These are phyloP conservation scores for Phytophthora hybrid DNA, from an alignment of 352 stramenopile genomes.

Conservation along the genomic window DNA sequence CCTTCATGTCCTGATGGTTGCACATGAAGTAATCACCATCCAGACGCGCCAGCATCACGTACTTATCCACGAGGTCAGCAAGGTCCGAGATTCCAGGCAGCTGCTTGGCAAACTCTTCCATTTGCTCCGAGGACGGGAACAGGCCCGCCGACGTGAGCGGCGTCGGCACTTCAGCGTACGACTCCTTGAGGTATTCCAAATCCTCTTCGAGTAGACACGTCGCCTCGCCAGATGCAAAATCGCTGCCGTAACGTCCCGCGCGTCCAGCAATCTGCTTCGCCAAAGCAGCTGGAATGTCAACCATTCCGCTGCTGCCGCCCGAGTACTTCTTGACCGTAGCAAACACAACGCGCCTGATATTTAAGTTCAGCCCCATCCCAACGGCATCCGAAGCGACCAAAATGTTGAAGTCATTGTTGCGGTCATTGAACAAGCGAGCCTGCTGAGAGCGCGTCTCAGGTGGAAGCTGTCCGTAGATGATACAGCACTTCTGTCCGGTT, in stretches of 20 bases:
- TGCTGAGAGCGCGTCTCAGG: constrained; percentile 96
- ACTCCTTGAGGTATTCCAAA: constrained; percentile 83
- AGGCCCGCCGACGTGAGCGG: constrained; percentile 86
- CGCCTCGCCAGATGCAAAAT: constrained; percentile 85
- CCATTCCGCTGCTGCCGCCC: constrained; percentile 70
- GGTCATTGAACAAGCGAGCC: constrained; percentile 95
- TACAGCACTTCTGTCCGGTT: constrained; percentile 94
- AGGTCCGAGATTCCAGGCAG: constrained; percentile 76
- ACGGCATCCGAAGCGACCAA: constrained; percentile 97
- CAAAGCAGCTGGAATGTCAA: constrained; percentile 74
- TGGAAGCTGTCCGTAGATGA: constrained; percentile 97
- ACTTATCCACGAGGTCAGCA: constrained; percentile 81
- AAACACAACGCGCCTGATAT: constrained; percentile 95
- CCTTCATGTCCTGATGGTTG: constrained; percentile 85
- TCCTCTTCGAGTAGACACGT: constrained; percentile 87
- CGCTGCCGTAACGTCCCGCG: constrained; percentile 88
- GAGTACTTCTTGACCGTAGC: constrained; percentile 93
- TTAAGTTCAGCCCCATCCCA: constrained; percentile 98
- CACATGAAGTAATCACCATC: constrained; percentile 95
- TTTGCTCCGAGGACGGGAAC: constrained; percentile 92
- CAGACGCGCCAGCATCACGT: constrained; percentile 86
- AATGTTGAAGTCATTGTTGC: constrained; percentile 92
- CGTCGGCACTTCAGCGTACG: constrained; percentile 76
- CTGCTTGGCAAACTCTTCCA: constrained; percentile 88
- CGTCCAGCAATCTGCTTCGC: constrained; percentile 97